Evolutionary conservation across 73 alveolate genomes (phyloP).

Genomic region (Symbiodinium pilosum): DNA sequence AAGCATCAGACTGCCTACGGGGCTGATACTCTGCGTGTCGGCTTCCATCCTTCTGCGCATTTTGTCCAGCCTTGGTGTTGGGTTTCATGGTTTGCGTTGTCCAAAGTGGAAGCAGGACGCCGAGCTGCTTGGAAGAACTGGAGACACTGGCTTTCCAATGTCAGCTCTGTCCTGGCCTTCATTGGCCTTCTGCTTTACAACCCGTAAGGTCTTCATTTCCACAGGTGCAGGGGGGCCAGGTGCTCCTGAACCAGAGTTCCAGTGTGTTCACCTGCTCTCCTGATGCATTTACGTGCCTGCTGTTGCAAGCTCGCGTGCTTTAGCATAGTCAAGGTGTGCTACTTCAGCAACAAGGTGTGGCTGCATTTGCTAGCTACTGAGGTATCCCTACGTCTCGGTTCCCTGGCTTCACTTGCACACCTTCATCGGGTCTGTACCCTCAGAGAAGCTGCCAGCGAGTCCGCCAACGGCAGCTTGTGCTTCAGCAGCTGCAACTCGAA

Average conservation of each 20-base stretch:
- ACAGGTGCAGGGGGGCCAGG: neutral
- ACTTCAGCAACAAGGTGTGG: no score
- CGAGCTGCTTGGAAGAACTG: conserved; percentile 22
- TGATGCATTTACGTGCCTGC: no score
- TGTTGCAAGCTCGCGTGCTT: no score
- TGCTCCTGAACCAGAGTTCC: conserved; percentile 36
- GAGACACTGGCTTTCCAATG: neutral
- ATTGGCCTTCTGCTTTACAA: neutral
- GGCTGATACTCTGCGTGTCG: no score
- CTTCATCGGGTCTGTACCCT: conserved; percentile 35
- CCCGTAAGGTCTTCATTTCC: neutral
- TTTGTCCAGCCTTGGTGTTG: no score
- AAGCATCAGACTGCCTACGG: no score
- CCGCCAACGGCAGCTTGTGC: conserved; percentile 74
- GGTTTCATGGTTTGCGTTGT: no score
- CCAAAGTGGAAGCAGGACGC: conserved; percentile 23
- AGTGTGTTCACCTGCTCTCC: conserved; percentile 37
- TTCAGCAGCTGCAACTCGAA: conserved; percentile 6
- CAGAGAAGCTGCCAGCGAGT: conserved; percentile 29
- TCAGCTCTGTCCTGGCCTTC: neutral
- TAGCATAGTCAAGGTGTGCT: no score
- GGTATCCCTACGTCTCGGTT: conserved; percentile 72
- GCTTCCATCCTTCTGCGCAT: no score
- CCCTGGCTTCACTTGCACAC: conserved; percentile 89
- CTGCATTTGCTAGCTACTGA: no score